phyloP scores from a whole-genome alignment of 2,329 filamentous ascomycete species.

The Furcasterigmium furcatum region DNA sequence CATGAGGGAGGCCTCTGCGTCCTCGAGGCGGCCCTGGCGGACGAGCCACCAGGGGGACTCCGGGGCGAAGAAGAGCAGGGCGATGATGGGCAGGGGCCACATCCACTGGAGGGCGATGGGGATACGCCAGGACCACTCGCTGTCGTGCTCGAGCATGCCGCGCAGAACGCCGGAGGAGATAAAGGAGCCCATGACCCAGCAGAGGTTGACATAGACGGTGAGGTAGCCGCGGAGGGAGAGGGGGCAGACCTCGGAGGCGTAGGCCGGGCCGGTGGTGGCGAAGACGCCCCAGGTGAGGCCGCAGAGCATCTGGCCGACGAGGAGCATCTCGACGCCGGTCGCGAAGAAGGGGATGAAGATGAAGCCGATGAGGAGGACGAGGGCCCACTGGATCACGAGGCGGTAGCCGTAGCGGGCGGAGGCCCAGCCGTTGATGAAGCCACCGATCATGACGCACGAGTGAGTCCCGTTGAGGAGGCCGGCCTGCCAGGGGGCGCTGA shows the following conservation, averaged over 20 bases:
- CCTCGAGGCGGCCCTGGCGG: slow-evolving; percentile 32
- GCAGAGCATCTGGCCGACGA: slow-evolving; percentile 44
- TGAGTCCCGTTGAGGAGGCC: slow-evolving; percentile 34
- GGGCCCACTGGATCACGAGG: slow-evolving; percentile 34
- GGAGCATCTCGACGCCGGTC: slow-evolving; percentile 33
- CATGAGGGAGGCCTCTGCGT: slow-evolving; percentile 32
- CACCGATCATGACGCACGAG: slow-evolving; percentile 33
- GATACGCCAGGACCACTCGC: slow-evolving; percentile 42
- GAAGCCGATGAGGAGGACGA: slow-evolving; percentile 36
- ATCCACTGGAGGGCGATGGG: slow-evolving; percentile 48
- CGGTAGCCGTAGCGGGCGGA: slow-evolving; percentile 39
- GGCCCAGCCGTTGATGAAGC: slow-evolving; percentile 37
- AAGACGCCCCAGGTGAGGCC: slow-evolving; percentile 41
- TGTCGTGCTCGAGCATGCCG: slow-evolving; percentile 29
- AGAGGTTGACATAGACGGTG: slow-evolving; percentile 45
- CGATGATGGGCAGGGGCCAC: slow-evolving; percentile 40
- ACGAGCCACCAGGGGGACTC: slow-evolving; percentile 50
- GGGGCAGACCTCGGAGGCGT: slow-evolving; percentile 44
- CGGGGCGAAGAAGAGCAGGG: slow-evolving; percentile 40
- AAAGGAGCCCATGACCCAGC: slow-evolving; percentile 47
- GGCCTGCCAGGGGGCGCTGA: slow-evolving; percentile 50
- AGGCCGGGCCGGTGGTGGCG: slow-evolving; percentile 42
- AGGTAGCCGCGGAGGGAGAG: slow-evolving; percentile 44
- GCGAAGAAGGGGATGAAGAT: slow-evolving; percentile 49
- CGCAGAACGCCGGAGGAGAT: slow-evolving; percentile 39